A percentile compares a stretch with the other conserved stretches of the same genome.
These are phyloP conservation scores for Aspergillus proliferans DNA, from an alignment of 2,329 filamentous ascomycete genomes.

Conservation along the genomic window DNA sequence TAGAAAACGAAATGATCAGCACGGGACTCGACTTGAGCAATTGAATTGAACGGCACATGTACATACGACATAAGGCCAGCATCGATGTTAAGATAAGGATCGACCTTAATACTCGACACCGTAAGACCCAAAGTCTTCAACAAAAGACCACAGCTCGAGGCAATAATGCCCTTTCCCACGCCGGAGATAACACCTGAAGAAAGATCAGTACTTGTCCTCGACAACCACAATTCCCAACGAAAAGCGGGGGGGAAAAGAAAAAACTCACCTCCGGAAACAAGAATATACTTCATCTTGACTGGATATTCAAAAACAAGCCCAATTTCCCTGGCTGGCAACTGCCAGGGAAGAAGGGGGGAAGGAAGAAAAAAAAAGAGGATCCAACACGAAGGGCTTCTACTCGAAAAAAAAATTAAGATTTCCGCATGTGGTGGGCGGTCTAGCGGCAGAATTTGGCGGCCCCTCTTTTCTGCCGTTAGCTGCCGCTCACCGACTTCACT, in stretches of 20 bases:
- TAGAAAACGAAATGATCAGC: neutral
- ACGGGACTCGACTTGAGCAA: neutral
- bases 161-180: constrained; percentile 60
- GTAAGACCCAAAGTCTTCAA: constrained; percentile 24
- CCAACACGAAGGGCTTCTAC: neutral
- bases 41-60: constrained; percentile 16
- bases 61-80: constrained; percentile 66
- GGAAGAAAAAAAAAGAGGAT: constrained; percentile 12
- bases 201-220: constrained; percentile 5
- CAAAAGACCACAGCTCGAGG: constrained; percentile 40
- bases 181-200: constrained; percentile 42
- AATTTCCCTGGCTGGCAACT: constrained; percentile 12
- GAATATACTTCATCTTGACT: constrained; percentile 69
- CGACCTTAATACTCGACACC: constrained; percentile 35
- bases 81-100: constrained; percentile 71
- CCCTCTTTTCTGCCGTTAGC: neutral
- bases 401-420: constrained; percentile 7
- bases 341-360: constrained; percentile 15
- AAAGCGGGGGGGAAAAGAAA: constrained; percentile 1
- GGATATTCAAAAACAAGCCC: neutral
- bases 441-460: neutral
- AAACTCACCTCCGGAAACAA: constrained; percentile 66
- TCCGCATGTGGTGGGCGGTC: neutral
- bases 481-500: neutral
- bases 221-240: neutral